Conservation (phyloP, 2,329 filamentous ascomycete genomes). For the Colletotrichum incanum region DNA sequence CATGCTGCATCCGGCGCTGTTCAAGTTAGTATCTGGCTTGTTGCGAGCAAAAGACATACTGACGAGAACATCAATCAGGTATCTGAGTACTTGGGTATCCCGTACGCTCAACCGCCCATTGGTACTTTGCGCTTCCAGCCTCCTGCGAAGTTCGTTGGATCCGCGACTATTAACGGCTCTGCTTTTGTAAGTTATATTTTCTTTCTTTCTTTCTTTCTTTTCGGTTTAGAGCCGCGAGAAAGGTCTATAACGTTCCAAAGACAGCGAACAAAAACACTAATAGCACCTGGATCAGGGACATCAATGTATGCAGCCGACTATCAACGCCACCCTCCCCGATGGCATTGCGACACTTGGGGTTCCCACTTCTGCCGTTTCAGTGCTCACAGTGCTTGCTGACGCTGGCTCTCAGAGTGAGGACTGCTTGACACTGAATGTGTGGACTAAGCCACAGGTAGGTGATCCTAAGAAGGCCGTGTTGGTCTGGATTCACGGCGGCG, state of each 20-base stretch:
- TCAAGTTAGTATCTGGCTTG: background rate
- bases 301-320: slow-evolving; percentile 34
- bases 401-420: slow-evolving; percentile 51
- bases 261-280: background rate
- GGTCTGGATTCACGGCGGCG: slow-evolving; percentile 63
- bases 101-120: slow-evolving; percentile 49
- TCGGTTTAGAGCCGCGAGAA: background rate
- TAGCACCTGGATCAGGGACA: slow-evolving; percentile 16
- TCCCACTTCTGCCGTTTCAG: slow-evolving; percentile 13
- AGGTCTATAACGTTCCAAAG: no score
- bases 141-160: slow-evolving; percentile 14
- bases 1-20: slow-evolving; percentile 28
- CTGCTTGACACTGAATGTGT: slow-evolving; percentile 63
- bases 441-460: slow-evolving; percentile 55
- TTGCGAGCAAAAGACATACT: background rate
- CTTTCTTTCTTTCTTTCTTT: no score
- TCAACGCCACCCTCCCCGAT: slow-evolving; percentile 40
- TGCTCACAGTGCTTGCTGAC: slow-evolving; percentile 14
- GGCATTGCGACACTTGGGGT: slow-evolving; percentile 36
- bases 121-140: slow-evolving; percentile 63
- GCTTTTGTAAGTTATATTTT: slow-evolving; percentile 38
- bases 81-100: slow-evolving; percentile 55
- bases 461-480: slow-evolving; percentile 57
- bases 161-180: slow-evolving; percentile 23
- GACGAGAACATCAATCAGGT: slow-evolving; percentile 9